phyloP scores from a whole-genome alignment of 2,329 filamentous ascomycete genomes.

The Didymella glomerata region DNA sequence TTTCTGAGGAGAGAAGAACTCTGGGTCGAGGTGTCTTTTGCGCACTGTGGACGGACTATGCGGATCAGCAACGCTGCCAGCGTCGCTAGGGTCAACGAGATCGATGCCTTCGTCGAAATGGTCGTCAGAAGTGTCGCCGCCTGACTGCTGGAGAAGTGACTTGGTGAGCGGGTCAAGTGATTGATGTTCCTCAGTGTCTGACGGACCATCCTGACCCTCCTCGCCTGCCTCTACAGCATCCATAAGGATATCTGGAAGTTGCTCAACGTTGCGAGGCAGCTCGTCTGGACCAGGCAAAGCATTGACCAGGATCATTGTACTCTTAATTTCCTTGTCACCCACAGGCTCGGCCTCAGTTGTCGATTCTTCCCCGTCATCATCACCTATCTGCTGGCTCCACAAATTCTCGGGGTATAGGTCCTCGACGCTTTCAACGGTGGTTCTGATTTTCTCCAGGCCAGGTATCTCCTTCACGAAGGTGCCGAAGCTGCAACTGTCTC shows the following conservation, averaged over 20 bases:
- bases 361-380: constrained; percentile 2
- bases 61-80: constrained; percentile 14
- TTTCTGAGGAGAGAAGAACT: constrained; percentile 22
- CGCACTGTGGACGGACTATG: constrained; percentile 19
- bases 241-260: constrained; percentile 17
- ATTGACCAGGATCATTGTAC: constrained; percentile 14
- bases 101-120: constrained; percentile 34
- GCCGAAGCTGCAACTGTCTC: constrained; percentile 65
- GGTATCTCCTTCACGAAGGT: constrained; percentile 67
- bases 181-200: constrained; percentile 33
- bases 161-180: constrained; percentile 44
- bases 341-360: background rate
- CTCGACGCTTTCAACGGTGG: constrained; percentile 81
- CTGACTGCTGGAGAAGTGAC: constrained; percentile 31
- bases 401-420: constrained; percentile 81
- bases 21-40: constrained; percentile 33
- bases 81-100: constrained; percentile 27
- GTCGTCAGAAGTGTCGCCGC: constrained; percentile 16
- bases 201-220: constrained; percentile 27
- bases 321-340: constrained; percentile 9
- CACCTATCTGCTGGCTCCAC: constrained; percentile 12
- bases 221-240: constrained; percentile 35
- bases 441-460: constrained; percentile 71
- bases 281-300: constrained; percentile 7
- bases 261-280: background rate